These are phyloP conservation scores for Chlorella sp. DNA, from an alignment of 139 green algal species.

Conservation along the genomic window DNA sequence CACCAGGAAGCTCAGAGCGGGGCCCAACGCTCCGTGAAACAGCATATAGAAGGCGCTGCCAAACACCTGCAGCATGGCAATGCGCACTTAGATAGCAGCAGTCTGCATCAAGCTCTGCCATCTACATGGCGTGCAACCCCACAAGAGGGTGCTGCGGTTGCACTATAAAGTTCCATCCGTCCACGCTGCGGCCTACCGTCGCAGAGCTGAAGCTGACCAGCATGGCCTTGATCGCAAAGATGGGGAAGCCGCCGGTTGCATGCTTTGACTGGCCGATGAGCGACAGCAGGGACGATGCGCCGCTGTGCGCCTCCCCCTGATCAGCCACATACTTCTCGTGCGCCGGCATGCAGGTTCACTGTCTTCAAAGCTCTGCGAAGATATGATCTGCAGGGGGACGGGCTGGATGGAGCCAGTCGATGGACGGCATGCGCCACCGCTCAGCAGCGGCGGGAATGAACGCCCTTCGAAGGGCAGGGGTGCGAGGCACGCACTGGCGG, in stretches of 20 bases:
- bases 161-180: not conserved
- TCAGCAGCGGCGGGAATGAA: too few relatives aligned
- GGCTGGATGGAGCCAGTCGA: too few relatives aligned
- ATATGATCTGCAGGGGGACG: too few relatives aligned
- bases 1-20: constrained; percentile 10
- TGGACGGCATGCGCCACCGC: too few relatives aligned
- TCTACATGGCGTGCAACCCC: not conserved
- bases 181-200: not conserved
- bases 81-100: not conserved
- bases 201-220: not conserved
- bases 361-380: too few relatives aligned
- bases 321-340: too few relatives aligned
- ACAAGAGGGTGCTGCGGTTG: too few relatives aligned
- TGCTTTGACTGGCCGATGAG: not conserved
- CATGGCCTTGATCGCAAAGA: not conserved
- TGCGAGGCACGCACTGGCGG: too few relatives aligned
- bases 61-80: not conserved
- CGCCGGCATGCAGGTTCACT: too few relatives aligned
- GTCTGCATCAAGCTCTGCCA: not conserved
- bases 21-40: not conserved
- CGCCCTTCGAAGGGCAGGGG: too few relatives aligned
- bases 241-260: not conserved
- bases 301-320: too few relatives aligned
- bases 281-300: too few relatives aligned
- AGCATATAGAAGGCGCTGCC: not conserved